Percentiles rank a stretch among this genome's conserved stretches.
These are phyloP conservation scores for Chaetomium fimeti DNA, from an alignment of 495 filamentous ascomycete genomes.

Conservation along the genomic window DNA sequence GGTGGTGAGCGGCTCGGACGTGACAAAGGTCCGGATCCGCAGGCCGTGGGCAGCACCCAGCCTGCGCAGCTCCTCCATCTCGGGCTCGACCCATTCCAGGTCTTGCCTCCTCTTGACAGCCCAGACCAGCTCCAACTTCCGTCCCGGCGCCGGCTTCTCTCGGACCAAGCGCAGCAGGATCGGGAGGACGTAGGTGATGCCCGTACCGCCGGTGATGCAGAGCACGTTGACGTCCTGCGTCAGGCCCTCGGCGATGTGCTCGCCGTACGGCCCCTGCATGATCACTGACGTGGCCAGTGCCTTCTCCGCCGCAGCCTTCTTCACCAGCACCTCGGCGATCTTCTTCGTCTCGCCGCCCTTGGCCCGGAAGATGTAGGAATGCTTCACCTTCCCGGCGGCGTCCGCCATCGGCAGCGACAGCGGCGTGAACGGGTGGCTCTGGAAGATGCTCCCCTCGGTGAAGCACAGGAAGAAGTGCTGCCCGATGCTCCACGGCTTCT, in stretches of 20 bases:
- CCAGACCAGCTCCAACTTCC: conserved; percentile 60
- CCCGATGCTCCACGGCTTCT: conserved; percentile 57
- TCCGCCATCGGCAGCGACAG: conserved; percentile 46
- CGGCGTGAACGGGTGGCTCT: conserved; percentile 68
- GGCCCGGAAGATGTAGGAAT: conserved; percentile 62
- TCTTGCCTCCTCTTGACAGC: conserved; percentile 55
- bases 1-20: conserved; percentile 41
- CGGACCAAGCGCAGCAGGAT: conserved; percentile 48
- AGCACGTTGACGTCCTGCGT: conserved; percentile 54
- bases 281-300: conserved; percentile 49
- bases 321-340: conserved; percentile 29
- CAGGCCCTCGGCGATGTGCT: conserved; percentile 43
- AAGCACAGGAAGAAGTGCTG: conserved; percentile 69
- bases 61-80: conserved; percentile 50
- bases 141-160: conserved; percentile 31
- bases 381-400: conserved; percentile 39
- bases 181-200: conserved; percentile 62
- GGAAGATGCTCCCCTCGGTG: conserved; percentile 58
- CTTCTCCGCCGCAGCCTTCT: conserved; percentile 10
- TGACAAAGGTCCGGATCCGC: conserved; percentile 57
- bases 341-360: conserved; percentile 60
- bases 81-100: conserved; percentile 54
- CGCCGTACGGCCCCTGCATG: conserved; percentile 60
- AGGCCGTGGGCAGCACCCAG: conserved; percentile 43
- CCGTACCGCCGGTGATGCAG: conserved; percentile 63